Evolutionary conservation across 2,329 filamentous ascomycete genomes (phyloP).

Genomic region (Xylaria arbuscula): DNA sequence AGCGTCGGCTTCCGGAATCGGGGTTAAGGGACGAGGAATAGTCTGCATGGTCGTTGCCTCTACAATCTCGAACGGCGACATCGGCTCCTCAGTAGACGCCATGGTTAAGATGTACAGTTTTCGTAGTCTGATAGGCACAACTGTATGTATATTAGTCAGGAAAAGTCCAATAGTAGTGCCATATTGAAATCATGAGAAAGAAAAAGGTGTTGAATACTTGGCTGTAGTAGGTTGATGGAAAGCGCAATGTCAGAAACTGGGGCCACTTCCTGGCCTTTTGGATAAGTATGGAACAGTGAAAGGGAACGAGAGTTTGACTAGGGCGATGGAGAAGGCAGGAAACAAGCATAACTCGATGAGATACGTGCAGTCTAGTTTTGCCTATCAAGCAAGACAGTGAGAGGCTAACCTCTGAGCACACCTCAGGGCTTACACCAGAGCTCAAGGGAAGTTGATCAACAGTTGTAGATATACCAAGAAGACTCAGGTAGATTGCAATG

Average conservation of each 20-base stretch:
- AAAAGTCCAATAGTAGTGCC: not conserved
- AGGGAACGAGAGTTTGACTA: not conserved
- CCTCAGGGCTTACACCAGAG: not conserved
- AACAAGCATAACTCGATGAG: not conserved
- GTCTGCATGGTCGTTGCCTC: not conserved
- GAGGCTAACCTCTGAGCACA: too few species aligned
- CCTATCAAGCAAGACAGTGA: not conserved
- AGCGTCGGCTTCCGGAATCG: slow-evolving; percentile 20
- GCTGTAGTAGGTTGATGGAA: not conserved
- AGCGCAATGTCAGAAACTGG: not conserved
- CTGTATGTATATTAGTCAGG: slow-evolving; percentile 23
- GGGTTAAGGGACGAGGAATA: slow-evolving; percentile 9
- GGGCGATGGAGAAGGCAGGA: not conserved
- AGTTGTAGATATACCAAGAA: not conserved
- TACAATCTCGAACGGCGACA: not conserved
- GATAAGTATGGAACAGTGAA: not conserved
- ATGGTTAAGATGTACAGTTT: not conserved
- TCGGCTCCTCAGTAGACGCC: slow-evolving; percentile 1
- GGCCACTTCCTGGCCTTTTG: not conserved
- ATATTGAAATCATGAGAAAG: not conserved
- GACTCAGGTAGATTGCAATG: not conserved
- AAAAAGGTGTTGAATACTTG: too few species aligned
- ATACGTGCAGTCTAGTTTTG: not conserved
- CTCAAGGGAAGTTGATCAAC: too few species aligned
- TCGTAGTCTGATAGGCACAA: not conserved